Evolutionary conservation across 352 stramenopile genomes (phyloP), one percentile per base, ranked within the genome.

Genomic region (Phytophthora cryptogea): DNA sequence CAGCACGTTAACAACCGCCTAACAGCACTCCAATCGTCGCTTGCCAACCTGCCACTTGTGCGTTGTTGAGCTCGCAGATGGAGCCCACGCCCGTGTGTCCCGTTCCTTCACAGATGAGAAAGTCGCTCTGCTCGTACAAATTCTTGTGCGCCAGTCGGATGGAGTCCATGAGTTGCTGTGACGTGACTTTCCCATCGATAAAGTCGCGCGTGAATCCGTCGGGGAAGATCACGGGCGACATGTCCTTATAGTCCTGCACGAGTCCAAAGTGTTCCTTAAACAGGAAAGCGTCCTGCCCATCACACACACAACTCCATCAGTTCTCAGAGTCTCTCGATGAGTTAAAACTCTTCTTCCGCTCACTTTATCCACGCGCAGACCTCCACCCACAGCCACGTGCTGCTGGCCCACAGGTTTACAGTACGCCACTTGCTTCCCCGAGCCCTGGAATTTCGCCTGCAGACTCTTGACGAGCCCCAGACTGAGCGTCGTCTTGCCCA

Each of bases 141-240:
- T 89, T 85, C 44, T 74, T 70, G 66, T 97, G 94, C 16, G 92
- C 88, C 20, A 58, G 30, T 37, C 81, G 63, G 49, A 99, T 98
- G 27, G 86, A 71, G 14, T 78, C 66, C 40, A 90, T 76, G 52
- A 95, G 83, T 65, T 95, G 69, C 35, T 80, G 63, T 23, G 88
- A 78, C n/a, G 84, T 96, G 17, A 97, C 86, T 66, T 98, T 94
- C 13, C 96, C 96, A 70, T 99, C 96, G 52, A 99, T 95, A 63
- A 96, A 99, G 51, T 98, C 83, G 64, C 95, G 92, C 37, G 97
- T 99, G 72, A 99, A 99, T 20, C 96, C 96, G 32, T 89, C 68
- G 0, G 96, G 96, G 68, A 99, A 98, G 71, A 99, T 94, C 26
- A 99, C 96, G 28, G 97, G 97, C 54, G 88, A 98, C 97, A 99